A percentile compares a stretch with the other conserved stretches of the same genome.
These are phyloP conservation scores for slime mould (Dictyostelium discoideum) DNA, from an alignment of 78 protist species.

Conservation along the genomic window DNA sequence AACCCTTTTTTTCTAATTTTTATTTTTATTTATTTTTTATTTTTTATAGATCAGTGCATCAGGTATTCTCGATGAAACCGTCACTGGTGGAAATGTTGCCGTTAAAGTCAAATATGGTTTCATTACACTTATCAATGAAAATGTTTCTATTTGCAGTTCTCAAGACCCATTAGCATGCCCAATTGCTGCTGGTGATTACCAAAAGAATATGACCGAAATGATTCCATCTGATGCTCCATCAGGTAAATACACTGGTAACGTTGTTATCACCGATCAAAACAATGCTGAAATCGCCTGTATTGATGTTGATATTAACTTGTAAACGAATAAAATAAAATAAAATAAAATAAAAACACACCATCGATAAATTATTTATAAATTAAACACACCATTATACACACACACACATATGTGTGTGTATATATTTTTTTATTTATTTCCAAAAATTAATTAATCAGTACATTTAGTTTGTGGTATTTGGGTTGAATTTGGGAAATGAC, in stretches of 20 bases:
- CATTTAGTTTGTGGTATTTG: slow-evolving; percentile 16
- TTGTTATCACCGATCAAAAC: slow-evolving; percentile 20
- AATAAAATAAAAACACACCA: neutral
- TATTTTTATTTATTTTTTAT: no score
- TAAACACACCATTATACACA: no score
- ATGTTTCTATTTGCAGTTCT: neutral
- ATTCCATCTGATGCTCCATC: slow-evolving; percentile 55
- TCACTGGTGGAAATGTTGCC: slow-evolving; percentile 32
- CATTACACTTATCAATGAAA: slow-evolving; percentile 25
- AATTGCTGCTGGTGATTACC: slow-evolving; percentile 31
- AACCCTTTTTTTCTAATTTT: no score
- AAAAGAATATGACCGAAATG: neutral
- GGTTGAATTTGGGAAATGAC: slow-evolving; percentile 6
- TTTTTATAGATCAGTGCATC: neutral
- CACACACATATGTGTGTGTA: no score
- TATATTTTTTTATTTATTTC: no score
- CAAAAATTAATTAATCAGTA: neutral
- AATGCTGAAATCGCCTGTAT: slow-evolving; percentile 41
- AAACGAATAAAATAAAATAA: neutral
- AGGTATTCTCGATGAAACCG: slow-evolving; percentile 23
- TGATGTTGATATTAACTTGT: neutral
- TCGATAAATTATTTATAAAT: neutral
- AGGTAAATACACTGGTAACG: slow-evolving; percentile 54
- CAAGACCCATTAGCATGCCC: slow-evolving; percentile 31
- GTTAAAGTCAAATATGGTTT: slow-evolving; percentile 49